A percentile compares a stretch with the other conserved stretches of the same genome.
phyloP scores from a whole-genome alignment of 352 stramenopile species.

The Globisporangium perplexum region DNA sequence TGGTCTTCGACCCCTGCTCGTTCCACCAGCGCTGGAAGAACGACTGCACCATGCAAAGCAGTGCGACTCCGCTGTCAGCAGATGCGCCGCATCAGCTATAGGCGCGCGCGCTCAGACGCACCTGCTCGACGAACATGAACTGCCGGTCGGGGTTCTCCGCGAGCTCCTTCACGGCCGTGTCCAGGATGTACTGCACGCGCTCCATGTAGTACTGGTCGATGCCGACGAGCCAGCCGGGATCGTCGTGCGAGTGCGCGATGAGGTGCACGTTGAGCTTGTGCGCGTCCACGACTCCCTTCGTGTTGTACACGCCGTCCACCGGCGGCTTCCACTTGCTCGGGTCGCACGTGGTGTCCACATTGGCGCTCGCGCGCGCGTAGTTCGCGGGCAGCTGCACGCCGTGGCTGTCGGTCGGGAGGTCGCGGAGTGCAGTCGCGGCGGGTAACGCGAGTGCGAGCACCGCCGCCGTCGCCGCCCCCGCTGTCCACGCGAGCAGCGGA shows the following conservation, averaged over 20 bases:
- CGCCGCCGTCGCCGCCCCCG: constrained; percentile 5
- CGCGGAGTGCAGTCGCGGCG: background rate
- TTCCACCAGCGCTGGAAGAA: constrained; percentile 97
- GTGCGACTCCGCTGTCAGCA: background rate
- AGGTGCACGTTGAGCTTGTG: constrained; percentile 95
- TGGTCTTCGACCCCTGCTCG: constrained; percentile 74
- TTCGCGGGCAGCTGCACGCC: constrained; percentile 2
- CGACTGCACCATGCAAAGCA: constrained; percentile 22
- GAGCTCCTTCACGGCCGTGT: constrained; percentile 89
- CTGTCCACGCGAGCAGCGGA: constrained; percentile 3
- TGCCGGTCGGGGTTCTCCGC: constrained; percentile 85
- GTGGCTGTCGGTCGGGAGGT: constrained; percentile 11
- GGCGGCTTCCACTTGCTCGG: constrained; percentile 64
- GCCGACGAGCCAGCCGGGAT: constrained; percentile 94
- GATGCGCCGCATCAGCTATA: background rate
- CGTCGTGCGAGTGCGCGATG: constrained; percentile 96
- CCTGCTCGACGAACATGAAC: constrained; percentile 94
- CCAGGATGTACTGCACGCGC: constrained; percentile 94
- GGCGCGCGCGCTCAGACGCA: background rate
- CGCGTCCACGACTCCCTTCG: constrained; percentile 28
- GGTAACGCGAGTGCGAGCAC: constrained; percentile 6
- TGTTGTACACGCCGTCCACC: constrained; percentile 67
- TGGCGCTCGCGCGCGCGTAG: background rate
- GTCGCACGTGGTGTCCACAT: constrained; percentile 22
- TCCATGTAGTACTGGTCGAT: constrained; percentile 97